phyloP scores from a whole-genome alignment of 2,329 filamentous ascomycete species.

The Fusarium denticulatum region DNA sequence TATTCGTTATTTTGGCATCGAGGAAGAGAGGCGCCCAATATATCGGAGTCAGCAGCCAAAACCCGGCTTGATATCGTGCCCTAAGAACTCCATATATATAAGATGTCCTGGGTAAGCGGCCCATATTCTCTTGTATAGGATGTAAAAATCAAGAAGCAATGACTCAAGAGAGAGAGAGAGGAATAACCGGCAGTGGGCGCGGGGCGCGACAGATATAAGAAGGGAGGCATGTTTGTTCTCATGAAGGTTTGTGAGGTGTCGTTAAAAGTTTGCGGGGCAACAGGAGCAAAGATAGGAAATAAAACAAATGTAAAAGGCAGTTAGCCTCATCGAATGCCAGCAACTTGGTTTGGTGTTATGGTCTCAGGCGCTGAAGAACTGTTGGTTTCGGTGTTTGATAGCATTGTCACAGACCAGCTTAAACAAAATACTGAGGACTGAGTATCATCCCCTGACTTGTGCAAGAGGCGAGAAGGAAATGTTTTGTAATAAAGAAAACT shows the following conservation, averaged over 20 bases:
- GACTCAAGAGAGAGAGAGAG: background rate
- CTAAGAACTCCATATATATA: background rate
- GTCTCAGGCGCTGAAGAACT: background rate
- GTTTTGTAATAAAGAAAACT: background rate
- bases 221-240: background rate
- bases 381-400: background rate
- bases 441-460: background rate
- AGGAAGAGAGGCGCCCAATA: background rate
- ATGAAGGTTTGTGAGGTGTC: background rate
- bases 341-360: background rate
- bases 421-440: background rate
- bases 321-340: background rate
- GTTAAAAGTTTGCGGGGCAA: background rate
- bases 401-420: background rate
- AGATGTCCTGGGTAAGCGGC: background rate
- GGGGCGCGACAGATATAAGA: background rate
- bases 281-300: background rate
- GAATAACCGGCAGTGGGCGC: fast-evolving
- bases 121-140: background rate
- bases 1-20: background rate
- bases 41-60: background rate
- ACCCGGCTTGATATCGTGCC: background rate
- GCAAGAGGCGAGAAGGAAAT: background rate
- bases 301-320: background rate
- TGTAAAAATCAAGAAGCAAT: background rate